Percentiles rank a stretch among this genome's conserved stretches.
Conservation (phyloP, 805 yeast species). For the Ogataea philodendri region DNA sequence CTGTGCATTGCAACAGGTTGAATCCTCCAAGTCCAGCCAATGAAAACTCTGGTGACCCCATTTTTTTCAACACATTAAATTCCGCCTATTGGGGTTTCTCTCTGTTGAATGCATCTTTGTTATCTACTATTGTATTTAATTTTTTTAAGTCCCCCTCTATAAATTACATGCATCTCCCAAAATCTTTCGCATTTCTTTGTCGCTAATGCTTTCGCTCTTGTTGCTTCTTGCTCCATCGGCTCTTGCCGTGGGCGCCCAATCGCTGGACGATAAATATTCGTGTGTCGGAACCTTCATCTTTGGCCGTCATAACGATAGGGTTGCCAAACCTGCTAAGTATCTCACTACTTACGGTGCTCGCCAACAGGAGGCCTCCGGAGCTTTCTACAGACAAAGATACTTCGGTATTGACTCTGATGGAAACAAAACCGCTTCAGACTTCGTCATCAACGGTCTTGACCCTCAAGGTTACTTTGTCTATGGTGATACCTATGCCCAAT, state of each 20-base stretch:
- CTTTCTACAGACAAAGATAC: slow-evolving; percentile 42
- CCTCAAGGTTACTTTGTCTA: slow-evolving; percentile 36
- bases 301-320: slow-evolving; percentile 50
- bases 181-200: slow-evolving; percentile 2
- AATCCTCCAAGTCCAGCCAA: not conserved
- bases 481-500: slow-evolving; percentile 39
- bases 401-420: slow-evolving; percentile 34
- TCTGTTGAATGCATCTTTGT: too few relatives aligned
- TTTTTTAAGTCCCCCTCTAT: too few relatives aligned
- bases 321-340: slow-evolving; percentile 43
- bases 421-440: slow-evolving; percentile 28
- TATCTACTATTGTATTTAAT: too few relatives aligned
- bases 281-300: slow-evolving; percentile 45
- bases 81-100: too few relatives aligned
- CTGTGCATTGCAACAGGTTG: slow-evolving; percentile 40
- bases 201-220: too few relatives aligned
- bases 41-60: too few relatives aligned
- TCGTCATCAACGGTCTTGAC: slow-evolving; percentile 33
- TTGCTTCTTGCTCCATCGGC: too few relatives aligned
- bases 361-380: slow-evolving; percentile 39
- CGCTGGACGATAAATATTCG: slow-evolving; percentile 25
- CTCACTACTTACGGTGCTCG: slow-evolving; percentile 45
- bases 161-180: not conserved
- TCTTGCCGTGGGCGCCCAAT: slow-evolving; percentile 21
- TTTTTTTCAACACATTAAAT: too few relatives aligned